Base-by-base conservation (phyloP, 441 rosid species). In the Pelargonium citronellum region DNA sequence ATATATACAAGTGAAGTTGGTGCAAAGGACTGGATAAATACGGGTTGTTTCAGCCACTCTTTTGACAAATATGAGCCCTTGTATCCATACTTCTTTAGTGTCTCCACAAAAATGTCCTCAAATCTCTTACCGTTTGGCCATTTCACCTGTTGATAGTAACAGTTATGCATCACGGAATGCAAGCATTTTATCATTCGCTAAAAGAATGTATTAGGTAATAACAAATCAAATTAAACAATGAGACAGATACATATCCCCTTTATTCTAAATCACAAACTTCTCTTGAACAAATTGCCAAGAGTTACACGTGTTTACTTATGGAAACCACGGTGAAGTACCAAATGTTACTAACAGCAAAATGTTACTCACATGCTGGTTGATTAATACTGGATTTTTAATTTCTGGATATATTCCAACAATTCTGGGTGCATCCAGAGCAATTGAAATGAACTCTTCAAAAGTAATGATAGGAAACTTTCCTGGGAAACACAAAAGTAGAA, bases 361-460 rank as follows among this genome's bases (percentile, higher is more conserved):
- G 44, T 62, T 62, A 76, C 91, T 85, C 74, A 92, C 97, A 69
- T 67, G 89, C 81, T 90, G 86, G 72, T 90, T 95, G 75, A 90
- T 88, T 61, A 92, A 78, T 63, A 89, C 89, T 4, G 99, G 98
- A 73, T 87, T 87, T 78, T 95, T 95, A 19, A 90, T 90, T 88
- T 95, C 99, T 3, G 99, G 97, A 83, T 95, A 95, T 76, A 95
- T 95, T 53, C 99, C 99, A 47, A 92, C 96, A 69, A 90, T 84
- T 85, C 99, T 84, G 20, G 87, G 72, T 11, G 98, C 97, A 79
- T 95, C 91, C 70, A 87, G 69, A 46, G 95, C 99, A 60, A 95
- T 92, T 67, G 99, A 71, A 72, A 95, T 92, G 85, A 70, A 95
- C 80, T 89, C 98, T 60, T 95, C 96, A 62, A 95, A 90, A 37